These are phyloP conservation scores for Penicillium diatomitis DNA, from an alignment of 495 filamentous ascomycete genomes.

Conservation along the genomic window DNA sequence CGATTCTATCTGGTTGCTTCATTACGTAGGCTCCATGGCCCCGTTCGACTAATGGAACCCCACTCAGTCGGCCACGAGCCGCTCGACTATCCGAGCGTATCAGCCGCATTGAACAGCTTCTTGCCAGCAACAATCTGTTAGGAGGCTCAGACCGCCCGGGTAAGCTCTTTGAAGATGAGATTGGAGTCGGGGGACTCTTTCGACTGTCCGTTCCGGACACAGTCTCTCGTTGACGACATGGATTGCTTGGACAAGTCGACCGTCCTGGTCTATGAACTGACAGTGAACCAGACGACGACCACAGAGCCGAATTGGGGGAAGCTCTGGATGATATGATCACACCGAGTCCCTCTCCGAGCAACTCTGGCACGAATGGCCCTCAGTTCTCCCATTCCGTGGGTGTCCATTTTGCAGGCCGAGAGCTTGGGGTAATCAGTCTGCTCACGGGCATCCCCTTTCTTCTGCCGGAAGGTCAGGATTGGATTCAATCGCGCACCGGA, in stretches of 20 bases:
- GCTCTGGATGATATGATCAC: conserved; percentile 2
- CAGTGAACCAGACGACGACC: no score
- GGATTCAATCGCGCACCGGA: conserved; percentile 39
- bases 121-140: conserved; percentile 21
- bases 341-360: conserved; percentile 13
- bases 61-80: conserved; percentile 15
- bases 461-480: conserved; percentile 34
- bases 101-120: conserved; percentile 31
- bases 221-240: no score
- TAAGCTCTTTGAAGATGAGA: neutral
- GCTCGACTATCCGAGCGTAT: conserved; percentile 30
- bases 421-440: conserved; percentile 37
- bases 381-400: conserved; percentile 25
- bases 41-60: neutral
- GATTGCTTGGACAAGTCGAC: no score
- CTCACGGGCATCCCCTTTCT: conserved; percentile 40
- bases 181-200: no score
- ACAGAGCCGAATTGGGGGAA: no score
- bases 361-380: conserved; percentile 6
- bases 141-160: conserved; percentile 10
- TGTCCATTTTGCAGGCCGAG: conserved; percentile 40
- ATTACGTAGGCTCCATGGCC: neutral
- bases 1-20: neutral
- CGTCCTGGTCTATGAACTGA: no score
- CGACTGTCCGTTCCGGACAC: no score